Base-by-base conservation (phyloP, 768 basidiomycete genomes). In the Collybia mongolica region DNA sequence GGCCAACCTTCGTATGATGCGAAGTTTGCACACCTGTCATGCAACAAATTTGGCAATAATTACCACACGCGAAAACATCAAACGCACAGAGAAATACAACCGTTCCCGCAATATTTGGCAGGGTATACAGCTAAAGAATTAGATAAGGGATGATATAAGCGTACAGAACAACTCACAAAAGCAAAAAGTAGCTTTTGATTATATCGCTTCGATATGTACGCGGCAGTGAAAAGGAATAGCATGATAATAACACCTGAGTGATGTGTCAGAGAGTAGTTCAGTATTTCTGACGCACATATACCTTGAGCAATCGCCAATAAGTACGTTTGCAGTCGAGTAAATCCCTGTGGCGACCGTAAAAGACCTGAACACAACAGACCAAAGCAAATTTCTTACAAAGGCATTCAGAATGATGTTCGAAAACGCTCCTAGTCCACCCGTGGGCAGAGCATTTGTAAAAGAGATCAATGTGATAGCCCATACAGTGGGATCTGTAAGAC, bases 351-450 rank as follows among this genome's bases (percentile, higher is more conserved):
- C 24, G 46, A 46, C n/a, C 15, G 14, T 37, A 14, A 51, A 28
- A 53, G 11, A 3, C 17, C 42, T 22, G 5, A 22, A 14, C 19
- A 2, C 8, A 22, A 26, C 17, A 46, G 37, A 20, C 6, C 3
- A 6, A 26, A 19, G 7, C 2, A 38, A 39, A n/a, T 32, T 2
- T 51, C 69, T 49, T 54, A 73, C 72, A 47, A 76, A 76, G 28
- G 70, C 72, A 22, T 67, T 74, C 43, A 80, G 54, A 50, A 80
- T 77, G 51, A 81, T 73, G 54, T 80, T 79, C n/a, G 73, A 72
- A 60, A 77, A 81, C 2, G 76, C 75, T 12, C 76, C 74, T 26
- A 80, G 58, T 0, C 77, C 77, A 43, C 74, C 73, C 9, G 75
- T 74, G 20, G 75, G 74, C 38, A 79, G 60, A 6, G 72, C 75